Evolutionary conservation across 116 monocot species (phyloP).

Genomic region (Posidonia oceanica): DNA sequence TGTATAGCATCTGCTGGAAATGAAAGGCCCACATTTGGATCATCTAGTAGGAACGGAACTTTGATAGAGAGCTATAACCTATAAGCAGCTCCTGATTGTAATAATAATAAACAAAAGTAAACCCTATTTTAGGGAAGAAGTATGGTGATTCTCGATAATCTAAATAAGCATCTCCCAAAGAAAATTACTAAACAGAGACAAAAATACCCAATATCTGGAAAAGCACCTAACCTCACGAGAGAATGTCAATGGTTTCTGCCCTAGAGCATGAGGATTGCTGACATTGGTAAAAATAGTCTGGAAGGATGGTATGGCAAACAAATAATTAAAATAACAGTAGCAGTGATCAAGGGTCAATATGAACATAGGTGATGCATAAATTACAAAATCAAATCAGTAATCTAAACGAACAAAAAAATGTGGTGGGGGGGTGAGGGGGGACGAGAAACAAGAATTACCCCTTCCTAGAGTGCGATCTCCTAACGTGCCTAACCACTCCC

Average conservation of each 20-base stretch:
- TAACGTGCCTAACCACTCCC: too few relatives aligned
- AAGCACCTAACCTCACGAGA: slow-evolving; percentile 65
- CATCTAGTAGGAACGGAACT: slow-evolving; percentile 89
- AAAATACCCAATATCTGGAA: neutral
- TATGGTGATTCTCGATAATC: too few relatives aligned
- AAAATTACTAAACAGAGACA: neutral
- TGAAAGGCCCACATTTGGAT: slow-evolving; percentile 82
- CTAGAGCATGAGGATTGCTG: slow-evolving; percentile 95
- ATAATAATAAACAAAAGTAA: too few relatives aligned
- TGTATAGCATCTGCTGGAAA: slow-evolving; percentile 96
- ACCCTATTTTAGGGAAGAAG: too few relatives aligned
- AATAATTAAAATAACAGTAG: neutral
- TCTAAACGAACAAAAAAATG: too few relatives aligned
- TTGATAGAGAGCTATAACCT: slow-evolving; percentile 94
- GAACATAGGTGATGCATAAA: neutral
- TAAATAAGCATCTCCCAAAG: neutral
- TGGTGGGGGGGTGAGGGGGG: too few relatives aligned
- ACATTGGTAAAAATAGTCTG: slow-evolving; percentile 99
- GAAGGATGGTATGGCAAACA: slow-evolving; percentile 1
- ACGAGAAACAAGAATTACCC: too few relatives aligned
- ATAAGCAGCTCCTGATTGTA: neutral
- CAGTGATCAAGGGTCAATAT: neutral
- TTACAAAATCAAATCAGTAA: too few relatives aligned
- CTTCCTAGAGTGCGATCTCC: too few relatives aligned
- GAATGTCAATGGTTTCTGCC: slow-evolving; percentile 99